Conservation (phyloP, 345 rosid genomes). For the Lepidium sativum region DNA sequence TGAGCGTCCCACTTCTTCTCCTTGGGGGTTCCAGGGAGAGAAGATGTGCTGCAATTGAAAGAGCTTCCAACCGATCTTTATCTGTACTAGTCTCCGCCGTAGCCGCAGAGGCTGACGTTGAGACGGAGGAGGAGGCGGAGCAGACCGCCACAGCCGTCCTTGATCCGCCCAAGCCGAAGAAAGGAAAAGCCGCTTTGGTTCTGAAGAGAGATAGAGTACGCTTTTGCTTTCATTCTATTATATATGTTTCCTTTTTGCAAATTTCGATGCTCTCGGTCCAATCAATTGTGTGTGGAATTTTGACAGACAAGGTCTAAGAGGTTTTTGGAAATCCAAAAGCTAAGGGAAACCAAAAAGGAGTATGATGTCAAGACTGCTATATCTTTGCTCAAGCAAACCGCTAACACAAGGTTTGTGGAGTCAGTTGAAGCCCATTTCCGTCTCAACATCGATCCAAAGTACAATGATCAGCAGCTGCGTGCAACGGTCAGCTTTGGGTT, state of each 20-base stretch:
- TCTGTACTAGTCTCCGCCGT: conserved; percentile 35
- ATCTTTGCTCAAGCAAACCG: conserved; percentile 65
- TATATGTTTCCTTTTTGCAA: too few species aligned
- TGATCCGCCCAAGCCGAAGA: conserved; percentile 62
- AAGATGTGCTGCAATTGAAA: conserved; percentile 5
- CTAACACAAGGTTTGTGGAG: conserved; percentile 71
- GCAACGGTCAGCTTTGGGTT: conserved; percentile 57
- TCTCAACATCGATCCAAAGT: conserved; percentile 91
- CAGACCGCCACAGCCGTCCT: conserved; percentile 34
- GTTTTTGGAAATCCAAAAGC: conserved; percentile 92
- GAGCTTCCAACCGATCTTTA: conserved; percentile 14
- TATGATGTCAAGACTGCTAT: conserved; percentile 67
- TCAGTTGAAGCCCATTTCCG: conserved; percentile 95
- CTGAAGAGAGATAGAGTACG: conserved; percentile 89
- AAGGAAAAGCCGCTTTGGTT: conserved; percentile 74
- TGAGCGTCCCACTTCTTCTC: conserved; percentile 36
- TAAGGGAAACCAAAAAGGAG: conserved; percentile 80
- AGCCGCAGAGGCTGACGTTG: conserved; percentile 44
- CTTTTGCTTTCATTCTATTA: background rate
- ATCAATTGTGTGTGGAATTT: background rate
- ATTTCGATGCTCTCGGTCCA: background rate
- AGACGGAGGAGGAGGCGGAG: conserved; percentile 36
- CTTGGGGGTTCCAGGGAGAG: conserved; percentile 12
- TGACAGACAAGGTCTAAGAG: conserved; percentile 95
- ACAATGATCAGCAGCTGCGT: conserved; percentile 93